A percentile compares a stretch with the other conserved stretches of the same genome.
Conservation (phyloP, 768 basidiomycete species). For the Pleurotus giganteus region DNA sequence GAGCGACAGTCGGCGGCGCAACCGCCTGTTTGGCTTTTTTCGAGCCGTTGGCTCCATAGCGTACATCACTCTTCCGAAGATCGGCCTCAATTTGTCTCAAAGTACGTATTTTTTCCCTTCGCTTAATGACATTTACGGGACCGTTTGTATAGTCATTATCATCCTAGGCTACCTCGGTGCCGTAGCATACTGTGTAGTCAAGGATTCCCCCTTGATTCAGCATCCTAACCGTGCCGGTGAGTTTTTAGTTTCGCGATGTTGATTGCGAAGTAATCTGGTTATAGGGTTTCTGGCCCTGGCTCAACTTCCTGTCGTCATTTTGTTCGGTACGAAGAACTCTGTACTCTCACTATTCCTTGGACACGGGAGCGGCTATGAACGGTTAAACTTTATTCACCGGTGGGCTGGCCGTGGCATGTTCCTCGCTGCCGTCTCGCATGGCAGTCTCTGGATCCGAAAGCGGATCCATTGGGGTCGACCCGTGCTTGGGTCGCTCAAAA, state of each 20-base stretch:
- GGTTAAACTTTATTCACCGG: slow-evolving; percentile 75
- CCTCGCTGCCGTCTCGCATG: slow-evolving; percentile 53
- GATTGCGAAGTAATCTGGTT: not conserved
- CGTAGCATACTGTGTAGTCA: slow-evolving; percentile 60
- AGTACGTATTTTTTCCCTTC: slow-evolving; percentile 33
- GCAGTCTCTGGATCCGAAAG: slow-evolving; percentile 74
- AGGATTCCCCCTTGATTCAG: slow-evolving; percentile 53
- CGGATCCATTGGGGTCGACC: slow-evolving; percentile 54
- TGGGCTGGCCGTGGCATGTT: slow-evolving; percentile 61
- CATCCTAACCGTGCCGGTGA: slow-evolving; percentile 80
- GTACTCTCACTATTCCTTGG: slow-evolving; percentile 56
- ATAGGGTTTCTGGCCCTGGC: slow-evolving; percentile 54
- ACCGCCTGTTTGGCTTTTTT: slow-evolving; percentile 12
- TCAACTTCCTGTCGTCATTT: slow-evolving; percentile 60
- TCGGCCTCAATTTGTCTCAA: slow-evolving; percentile 57
- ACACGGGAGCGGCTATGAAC: slow-evolving; percentile 65
- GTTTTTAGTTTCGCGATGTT: slow-evolving; percentile 12
- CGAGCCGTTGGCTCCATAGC: slow-evolving; percentile 32
- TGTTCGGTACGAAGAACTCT: slow-evolving; percentile 68
- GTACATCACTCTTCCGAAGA: slow-evolving; percentile 49
- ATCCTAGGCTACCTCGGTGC: slow-evolving; percentile 53
- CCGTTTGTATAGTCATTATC: slow-evolving; percentile 44
- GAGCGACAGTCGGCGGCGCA: slow-evolving; percentile 1
- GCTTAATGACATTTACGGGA: not conserved
- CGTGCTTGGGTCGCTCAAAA: slow-evolving; percentile 70